Conservation (phyloP, 371 early-diverging fungal species). For the Smittium culicis region DNA sequence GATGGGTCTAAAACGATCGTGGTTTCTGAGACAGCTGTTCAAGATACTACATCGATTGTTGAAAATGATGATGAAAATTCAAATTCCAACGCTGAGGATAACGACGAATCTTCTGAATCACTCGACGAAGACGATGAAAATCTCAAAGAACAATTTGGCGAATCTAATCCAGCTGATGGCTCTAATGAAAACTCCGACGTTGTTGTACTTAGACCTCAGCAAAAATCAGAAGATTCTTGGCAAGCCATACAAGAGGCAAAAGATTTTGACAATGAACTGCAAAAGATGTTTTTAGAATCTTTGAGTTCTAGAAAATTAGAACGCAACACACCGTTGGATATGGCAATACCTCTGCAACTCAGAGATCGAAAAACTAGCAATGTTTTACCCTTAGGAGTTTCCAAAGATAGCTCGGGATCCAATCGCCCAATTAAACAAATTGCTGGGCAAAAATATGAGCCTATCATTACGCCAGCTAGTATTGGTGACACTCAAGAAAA, state of each 20-base stretch:
- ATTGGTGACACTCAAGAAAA: constrained; percentile 63
- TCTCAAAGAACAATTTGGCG: constrained; percentile 2
- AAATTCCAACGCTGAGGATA: neutral
- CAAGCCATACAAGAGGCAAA: constrained; percentile 27
- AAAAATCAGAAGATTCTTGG: constrained; percentile 21
- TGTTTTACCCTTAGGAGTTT: neutral
- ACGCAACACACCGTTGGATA: constrained; percentile 17
- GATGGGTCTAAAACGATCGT: too few relatives aligned
- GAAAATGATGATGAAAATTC: neutral
- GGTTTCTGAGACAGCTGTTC: too few relatives aligned
- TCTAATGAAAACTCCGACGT: constrained; percentile 15
- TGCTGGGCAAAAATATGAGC: neutral
- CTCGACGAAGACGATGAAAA: neutral
- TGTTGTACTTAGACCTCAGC: constrained; percentile 22
- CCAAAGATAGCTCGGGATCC: constrained; percentile 10
- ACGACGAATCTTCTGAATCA: neutral
- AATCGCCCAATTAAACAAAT: neutral
- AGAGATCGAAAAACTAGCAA: constrained; percentile 13
- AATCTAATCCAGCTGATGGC: neutral
- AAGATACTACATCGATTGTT: too few relatives aligned
- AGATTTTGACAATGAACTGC: constrained; percentile 23
- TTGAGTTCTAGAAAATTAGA: constrained; percentile 23
- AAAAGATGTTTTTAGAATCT: constrained; percentile 32
- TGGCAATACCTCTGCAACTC: constrained; percentile 26
- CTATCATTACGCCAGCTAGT: constrained; percentile 27